A percentile compares a stretch with the other conserved stretches of the same genome.
Conservation (phyloP, 306 rosid species). For the Alnus rubra region DNA sequence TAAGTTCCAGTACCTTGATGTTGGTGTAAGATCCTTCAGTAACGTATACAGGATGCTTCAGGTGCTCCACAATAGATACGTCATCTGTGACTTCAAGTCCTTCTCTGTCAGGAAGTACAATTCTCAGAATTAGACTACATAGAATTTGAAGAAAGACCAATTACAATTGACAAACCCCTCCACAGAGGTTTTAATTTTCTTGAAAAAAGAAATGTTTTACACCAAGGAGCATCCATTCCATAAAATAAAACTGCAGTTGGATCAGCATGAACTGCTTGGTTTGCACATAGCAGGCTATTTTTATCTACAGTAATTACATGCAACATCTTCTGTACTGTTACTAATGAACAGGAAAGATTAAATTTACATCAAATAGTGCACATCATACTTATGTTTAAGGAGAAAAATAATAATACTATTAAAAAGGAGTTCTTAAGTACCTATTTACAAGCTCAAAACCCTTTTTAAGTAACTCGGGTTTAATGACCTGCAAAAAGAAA, state of each 20-base stretch:
- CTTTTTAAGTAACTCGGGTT: conserved; percentile 76
- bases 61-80: conserved; percentile 90
- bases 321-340: background rate
- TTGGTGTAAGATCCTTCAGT: conserved; percentile 95
- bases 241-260: background rate
- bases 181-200: background rate
- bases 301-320: background rate
- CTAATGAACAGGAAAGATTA: background rate
- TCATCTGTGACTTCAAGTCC: conserved; percentile 96
- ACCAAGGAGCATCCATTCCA: no score
- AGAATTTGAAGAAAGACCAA: conserved; percentile 14
- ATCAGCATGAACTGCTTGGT: background rate
- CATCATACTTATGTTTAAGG: background rate
- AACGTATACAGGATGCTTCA: conserved; percentile 77
- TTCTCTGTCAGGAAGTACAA: conserved; percentile 49
- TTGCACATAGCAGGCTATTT: background rate
- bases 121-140: conserved; percentile 20
- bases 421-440: conserved; percentile 31
- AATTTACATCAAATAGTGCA: background rate
- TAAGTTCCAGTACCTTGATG: conserved; percentile 66
- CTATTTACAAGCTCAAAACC: conserved; percentile 93
- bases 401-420: background rate
- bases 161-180: background rate
- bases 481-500: conserved; percentile 59
- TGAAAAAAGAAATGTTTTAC: background rate